These are phyloP conservation scores for Mortierella sp. DNA, from an alignment of 371 early-diverging fungal genomes.

Conservation along the genomic window DNA sequence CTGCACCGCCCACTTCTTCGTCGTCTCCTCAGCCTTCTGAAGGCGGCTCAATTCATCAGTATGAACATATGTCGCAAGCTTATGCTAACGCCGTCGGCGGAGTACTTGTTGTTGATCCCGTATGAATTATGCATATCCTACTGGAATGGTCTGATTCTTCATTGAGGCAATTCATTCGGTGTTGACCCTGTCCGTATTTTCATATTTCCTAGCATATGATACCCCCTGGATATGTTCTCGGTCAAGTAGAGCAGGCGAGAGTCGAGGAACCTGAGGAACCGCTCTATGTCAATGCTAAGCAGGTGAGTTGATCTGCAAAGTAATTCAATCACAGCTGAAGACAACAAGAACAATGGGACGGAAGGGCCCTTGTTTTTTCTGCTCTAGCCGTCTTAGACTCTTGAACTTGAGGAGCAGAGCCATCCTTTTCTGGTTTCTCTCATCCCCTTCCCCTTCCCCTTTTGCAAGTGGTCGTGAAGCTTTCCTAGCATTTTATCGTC, in stretches of 20 bases:
- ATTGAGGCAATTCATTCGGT: neutral
- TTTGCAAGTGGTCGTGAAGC: no score
- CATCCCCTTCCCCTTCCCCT: no score
- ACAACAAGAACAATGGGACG: no score
- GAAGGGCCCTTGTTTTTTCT: no score
- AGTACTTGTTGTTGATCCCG: constrained; percentile 44
- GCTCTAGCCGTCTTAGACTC: no score
- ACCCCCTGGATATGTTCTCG: constrained; percentile 29
- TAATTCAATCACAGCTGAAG: neutral
- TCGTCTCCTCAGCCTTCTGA: constrained; percentile 30
- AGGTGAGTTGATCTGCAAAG: constrained; percentile 54
- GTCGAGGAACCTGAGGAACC: constrained; percentile 69
- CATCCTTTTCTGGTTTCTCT: no score
- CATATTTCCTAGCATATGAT: constrained; percentile 29
- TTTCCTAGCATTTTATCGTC: neutral
- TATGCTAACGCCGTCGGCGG: constrained; percentile 30
- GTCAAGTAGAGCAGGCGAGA: constrained; percentile 31
- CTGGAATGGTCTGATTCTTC: no score
- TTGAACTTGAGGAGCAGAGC: no score
- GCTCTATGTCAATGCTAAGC: constrained; percentile 92
- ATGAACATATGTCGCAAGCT: constrained; percentile 28
- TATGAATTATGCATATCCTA: no score
- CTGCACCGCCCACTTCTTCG: constrained; percentile 34
- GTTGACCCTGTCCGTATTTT: neutral
- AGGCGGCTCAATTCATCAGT: constrained; percentile 11